Conservation (phyloP, 805 yeast species). For the Saccharomyces kudriavzevii region DNA sequence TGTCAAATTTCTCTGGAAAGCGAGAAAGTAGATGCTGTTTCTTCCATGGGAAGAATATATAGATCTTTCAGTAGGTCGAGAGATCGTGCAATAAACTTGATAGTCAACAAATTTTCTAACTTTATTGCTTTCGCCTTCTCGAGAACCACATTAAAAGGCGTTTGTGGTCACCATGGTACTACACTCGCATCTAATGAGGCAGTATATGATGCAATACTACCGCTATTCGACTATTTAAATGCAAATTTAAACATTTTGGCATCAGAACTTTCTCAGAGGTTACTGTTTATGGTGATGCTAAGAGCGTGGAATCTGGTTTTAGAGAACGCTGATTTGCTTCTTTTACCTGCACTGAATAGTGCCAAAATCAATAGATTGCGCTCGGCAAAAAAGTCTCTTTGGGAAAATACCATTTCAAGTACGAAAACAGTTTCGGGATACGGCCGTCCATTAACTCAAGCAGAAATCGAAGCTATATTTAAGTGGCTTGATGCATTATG, state of each 20-base stretch:
- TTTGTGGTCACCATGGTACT: constrained; percentile 46
- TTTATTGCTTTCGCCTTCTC: constrained; percentile 55
- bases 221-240: constrained; percentile 67
- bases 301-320: constrained; percentile 77
- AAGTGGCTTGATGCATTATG: constrained; percentile 63
- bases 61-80: constrained; percentile 55
- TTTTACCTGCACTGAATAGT: constrained; percentile 59
- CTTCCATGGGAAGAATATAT: constrained; percentile 69
- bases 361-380: constrained; percentile 8
- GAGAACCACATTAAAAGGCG: constrained; percentile 44
- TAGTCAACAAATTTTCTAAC: constrained; percentile 66
- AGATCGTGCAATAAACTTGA: constrained; percentile 56
- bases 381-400: constrained; percentile 23
- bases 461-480: constrained; percentile 60
- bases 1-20: constrained; percentile 68
- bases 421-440: constrained; percentile 34
- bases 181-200: constrained; percentile 38
- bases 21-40: constrained; percentile 73
- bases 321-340: constrained; percentile 55
- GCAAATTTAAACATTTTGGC: constrained; percentile 60
- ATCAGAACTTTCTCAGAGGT: constrained; percentile 43
- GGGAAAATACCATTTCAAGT: constrained; percentile 23
- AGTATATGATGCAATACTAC: constrained; percentile 58
- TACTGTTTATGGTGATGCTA: constrained; percentile 57
- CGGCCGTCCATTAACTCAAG: constrained; percentile 47